Percentiles rank a stretch among this genome's conserved stretches.
Conservation (phyloP, 2,329 filamentous ascomycete species). For the Diatrype stigma region DNA sequence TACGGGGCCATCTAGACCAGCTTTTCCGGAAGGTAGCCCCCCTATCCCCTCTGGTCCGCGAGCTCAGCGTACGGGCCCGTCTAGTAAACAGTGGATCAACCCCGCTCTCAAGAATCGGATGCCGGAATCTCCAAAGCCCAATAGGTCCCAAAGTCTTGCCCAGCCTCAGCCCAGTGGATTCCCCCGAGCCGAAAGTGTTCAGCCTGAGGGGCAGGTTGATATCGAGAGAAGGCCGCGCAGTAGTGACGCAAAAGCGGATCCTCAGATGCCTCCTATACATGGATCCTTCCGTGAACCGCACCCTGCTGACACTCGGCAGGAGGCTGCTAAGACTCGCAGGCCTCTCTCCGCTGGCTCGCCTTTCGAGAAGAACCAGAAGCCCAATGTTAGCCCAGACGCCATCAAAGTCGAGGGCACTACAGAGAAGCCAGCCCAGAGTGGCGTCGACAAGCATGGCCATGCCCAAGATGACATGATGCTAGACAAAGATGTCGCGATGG, state of each 20-base stretch:
- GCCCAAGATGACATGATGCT: neutral
- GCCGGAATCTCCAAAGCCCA: constrained; percentile 49
- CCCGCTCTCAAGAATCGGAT: constrained; percentile 45
- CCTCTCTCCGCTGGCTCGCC: constrained; percentile 21
- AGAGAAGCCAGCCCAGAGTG: neutral
- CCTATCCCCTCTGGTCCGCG: constrained; percentile 52
- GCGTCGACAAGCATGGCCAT: neutral
- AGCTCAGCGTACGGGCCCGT: constrained; percentile 45
- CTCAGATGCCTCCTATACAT: constrained; percentile 14
- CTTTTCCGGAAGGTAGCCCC: constrained; percentile 39
- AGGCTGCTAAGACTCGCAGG: constrained; percentile 9
- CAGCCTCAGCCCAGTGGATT: constrained; percentile 32
- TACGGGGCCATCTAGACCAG: constrained; percentile 40
- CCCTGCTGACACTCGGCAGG: constrained; percentile 11
- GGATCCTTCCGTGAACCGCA: constrained; percentile 17
- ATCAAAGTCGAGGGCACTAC: constrained; percentile 10
- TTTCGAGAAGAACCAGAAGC: constrained; percentile 16
- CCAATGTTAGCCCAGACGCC: constrained; percentile 11
- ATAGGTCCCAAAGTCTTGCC: constrained; percentile 46
- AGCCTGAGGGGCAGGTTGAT: constrained; percentile 37
- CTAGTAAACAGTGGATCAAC: constrained; percentile 59
- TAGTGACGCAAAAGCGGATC: constrained; percentile 48
- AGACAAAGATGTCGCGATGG: constrained; percentile 6
- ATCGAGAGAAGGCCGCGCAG: constrained; percentile 46
- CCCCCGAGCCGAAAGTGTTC: constrained; percentile 32